Conservation (phyloP, 352 stramenopile genomes). For the Phytophthora fragariaefolia region DNA sequence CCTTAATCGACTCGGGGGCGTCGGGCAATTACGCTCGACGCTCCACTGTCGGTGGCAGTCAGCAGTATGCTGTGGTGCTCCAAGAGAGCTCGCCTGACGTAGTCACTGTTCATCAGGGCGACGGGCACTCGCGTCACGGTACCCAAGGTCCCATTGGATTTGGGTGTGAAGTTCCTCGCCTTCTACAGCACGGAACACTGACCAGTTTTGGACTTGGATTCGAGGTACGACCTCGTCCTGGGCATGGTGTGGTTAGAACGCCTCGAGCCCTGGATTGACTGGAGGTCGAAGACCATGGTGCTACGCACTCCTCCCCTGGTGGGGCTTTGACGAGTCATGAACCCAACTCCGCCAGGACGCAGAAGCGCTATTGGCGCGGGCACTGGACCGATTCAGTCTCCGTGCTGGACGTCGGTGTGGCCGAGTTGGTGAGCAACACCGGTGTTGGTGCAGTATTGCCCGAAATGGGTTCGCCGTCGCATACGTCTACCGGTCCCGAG, state of each 20-base stretch:
- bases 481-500: neutral
- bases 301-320: constrained; percentile 1
- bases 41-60: neutral
- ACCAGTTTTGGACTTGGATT: constrained; percentile 15
- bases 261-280: constrained; percentile 27
- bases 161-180: constrained; percentile 9
- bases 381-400: constrained; percentile 4
- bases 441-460: neutral
- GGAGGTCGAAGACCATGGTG: constrained; percentile 1
- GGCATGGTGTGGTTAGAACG: constrained; percentile 25
- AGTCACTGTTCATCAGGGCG: constrained; percentile 1
- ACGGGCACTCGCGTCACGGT: neutral
- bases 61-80: neutral
- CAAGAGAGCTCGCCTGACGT: neutral
- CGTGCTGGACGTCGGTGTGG: neutral
- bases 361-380: constrained; percentile 10
- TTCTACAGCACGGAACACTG: constrained; percentile 16
- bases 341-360: constrained; percentile 6
- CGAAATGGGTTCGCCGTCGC: neutral
- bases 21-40: constrained; percentile 6
- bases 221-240: constrained; percentile 28
- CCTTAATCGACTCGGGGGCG: constrained; percentile 2
- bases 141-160: constrained; percentile 13
- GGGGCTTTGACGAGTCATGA: constrained; percentile 14
- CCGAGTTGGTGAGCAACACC: neutral